Conservation (phyloP, 192 early-diverging fungal genomes). For the Linnemannia elongata region DNA sequence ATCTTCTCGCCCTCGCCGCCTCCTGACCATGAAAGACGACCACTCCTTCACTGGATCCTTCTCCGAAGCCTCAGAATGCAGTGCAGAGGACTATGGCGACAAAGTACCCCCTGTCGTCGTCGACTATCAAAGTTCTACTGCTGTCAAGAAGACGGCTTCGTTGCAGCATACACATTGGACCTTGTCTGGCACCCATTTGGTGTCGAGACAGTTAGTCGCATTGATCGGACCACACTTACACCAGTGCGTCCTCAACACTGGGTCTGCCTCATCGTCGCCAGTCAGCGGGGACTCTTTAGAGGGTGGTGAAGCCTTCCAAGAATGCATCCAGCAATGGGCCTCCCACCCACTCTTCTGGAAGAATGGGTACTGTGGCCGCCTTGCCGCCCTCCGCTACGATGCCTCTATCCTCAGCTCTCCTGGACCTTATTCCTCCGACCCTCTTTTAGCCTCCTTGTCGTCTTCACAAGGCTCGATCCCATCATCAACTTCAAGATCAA, state of each 20-base stretch:
- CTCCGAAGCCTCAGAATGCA: slow-evolving; percentile 48
- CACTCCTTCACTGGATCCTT: slow-evolving; percentile 24
- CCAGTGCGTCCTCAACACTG: slow-evolving; percentile 21
- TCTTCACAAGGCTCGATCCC: too few relatives aligned
- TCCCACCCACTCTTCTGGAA: slow-evolving; percentile 46
- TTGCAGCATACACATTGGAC: slow-evolving; percentile 37
- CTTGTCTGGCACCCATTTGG: slow-evolving; percentile 34
- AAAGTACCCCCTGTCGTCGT: background rate
- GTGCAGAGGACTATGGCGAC: slow-evolving; percentile 41
- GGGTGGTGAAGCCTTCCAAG: slow-evolving; percentile 29
- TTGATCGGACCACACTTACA: slow-evolving; percentile 47
- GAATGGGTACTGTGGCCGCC: slow-evolving; percentile 45
- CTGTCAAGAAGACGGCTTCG: background rate
- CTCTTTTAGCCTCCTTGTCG: background rate
- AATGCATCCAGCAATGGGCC: slow-evolving; percentile 38
- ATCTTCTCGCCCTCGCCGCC: slow-evolving; percentile 25
- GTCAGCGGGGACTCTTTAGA: background rate
- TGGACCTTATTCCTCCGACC: background rate
- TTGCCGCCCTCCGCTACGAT: slow-evolving; percentile 34
- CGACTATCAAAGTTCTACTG: background rate
- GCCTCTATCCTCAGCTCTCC: slow-evolving; percentile 13
- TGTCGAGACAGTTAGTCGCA: slow-evolving; percentile 40
- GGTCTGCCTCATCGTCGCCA: background rate
- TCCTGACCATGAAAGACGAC: slow-evolving; percentile 55
- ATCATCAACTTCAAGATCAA: background rate